phyloP scores from a whole-genome alignment of 805 yeast species.

The Lipomyces orientalis region DNA sequence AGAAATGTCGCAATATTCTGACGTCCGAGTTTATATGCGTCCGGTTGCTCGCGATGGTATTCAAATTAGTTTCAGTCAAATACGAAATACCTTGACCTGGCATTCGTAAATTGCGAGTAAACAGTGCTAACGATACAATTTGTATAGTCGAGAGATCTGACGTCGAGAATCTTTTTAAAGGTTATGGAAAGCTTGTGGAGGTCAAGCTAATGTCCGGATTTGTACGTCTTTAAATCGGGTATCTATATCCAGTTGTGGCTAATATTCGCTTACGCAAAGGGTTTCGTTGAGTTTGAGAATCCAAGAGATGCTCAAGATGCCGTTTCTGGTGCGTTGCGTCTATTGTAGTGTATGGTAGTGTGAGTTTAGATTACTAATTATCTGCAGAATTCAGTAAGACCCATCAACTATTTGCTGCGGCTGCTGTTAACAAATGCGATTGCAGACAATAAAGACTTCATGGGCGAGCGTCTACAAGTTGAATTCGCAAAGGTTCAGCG shows the following conservation, averaged over 20 bases:
- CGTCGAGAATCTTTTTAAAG: constrained; percentile 54
- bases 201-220: constrained; percentile 58
- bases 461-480: constrained; percentile 46
- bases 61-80: constrained; percentile 2
- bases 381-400: constrained; percentile 34
- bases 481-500: constrained; percentile 47
- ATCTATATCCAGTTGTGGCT: neutral
- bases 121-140: neutral
- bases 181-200: constrained; percentile 60
- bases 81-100: neutral
- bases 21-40: constrained; percentile 35
- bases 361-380: neutral
- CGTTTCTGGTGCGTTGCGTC: constrained; percentile 34
- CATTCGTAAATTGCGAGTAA: neutral
- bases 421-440: neutral
- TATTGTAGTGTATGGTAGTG: neutral
- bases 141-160: constrained; percentile 46
- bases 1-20: constrained; percentile 32
- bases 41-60: constrained; percentile 38
- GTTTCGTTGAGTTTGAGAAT: constrained; percentile 44
- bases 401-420: neutral
- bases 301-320: constrained; percentile 44
- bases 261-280: constrained; percentile 29
- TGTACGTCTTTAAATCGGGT: constrained; percentile 26
- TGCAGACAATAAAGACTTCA: constrained; percentile 44